Conservation (phyloP, 2,329 filamentous ascomycete species). For the Neobulgaria alba region DNA sequence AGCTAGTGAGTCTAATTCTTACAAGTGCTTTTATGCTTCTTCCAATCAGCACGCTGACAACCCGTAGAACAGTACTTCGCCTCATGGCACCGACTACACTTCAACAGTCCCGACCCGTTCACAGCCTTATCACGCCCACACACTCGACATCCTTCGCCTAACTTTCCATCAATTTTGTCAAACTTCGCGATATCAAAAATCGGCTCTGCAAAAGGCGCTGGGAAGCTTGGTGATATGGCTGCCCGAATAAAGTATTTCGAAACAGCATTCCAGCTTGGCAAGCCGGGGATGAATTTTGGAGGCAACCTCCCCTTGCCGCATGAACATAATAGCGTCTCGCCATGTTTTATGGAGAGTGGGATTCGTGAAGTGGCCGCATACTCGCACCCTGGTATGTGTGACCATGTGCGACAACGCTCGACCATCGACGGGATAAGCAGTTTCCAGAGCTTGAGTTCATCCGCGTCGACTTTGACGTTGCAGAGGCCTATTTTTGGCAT, state of each 20-base stretch:
- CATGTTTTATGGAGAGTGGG: conserved; percentile 1
- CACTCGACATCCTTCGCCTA: background rate
- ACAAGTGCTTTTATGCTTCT: background rate
- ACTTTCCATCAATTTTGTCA: background rate
- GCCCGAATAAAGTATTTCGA: conserved; percentile 3
- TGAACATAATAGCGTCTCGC: conserved; percentile 2
- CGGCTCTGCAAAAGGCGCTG: conserved; percentile 1
- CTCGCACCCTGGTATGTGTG: conserved; percentile 3
- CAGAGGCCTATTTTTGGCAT: background rate
- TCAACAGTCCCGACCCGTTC: background rate
- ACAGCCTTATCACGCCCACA: background rate
- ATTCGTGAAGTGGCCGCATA: background rate
- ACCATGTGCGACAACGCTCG: conserved; percentile 10
- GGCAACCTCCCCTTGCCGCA: conserved; percentile 7
- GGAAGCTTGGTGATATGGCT: conserved; percentile 4
- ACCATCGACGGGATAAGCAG: conserved; percentile 4
- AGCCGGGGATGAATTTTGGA: conserved; percentile 2
- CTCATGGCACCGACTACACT: background rate
- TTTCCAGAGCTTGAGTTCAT: conserved; percentile 6
- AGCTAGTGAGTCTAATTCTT: too few relatives aligned
- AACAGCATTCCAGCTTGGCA: conserved; percentile 2
- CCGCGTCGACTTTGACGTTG: conserved; percentile 1
- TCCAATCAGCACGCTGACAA: background rate
- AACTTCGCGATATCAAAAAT: background rate
- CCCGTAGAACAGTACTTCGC: background rate